Conservation (phyloP, 768 basidiomycete genomes). For the Coprinellus aureogranulatus region DNA sequence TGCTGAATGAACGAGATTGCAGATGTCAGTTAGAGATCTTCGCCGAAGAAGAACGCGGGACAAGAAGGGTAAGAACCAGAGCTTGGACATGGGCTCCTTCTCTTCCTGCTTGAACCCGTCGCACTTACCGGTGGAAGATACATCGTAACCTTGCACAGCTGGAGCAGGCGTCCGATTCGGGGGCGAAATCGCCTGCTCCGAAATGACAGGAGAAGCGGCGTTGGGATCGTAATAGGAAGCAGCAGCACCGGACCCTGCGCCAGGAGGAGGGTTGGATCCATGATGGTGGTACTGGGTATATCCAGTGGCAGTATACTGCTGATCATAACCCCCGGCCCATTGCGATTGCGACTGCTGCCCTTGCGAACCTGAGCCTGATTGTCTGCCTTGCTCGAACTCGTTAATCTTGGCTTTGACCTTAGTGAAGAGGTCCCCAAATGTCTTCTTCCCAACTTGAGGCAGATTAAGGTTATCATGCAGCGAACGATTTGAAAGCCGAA, state of each 20-base stretch:
- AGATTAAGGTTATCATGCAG: background rate
- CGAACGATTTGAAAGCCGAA: background rate
- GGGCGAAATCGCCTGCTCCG: slow-evolving; percentile 9
- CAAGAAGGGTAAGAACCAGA: background rate
- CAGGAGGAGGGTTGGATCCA: background rate
- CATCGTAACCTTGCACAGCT: slow-evolving; percentile 17
- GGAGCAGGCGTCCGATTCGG: slow-evolving; percentile 12
- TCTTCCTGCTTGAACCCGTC: background rate
- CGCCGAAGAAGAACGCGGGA: background rate
- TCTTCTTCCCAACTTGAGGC: slow-evolving; percentile 68
- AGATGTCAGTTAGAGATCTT: background rate
- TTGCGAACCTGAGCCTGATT: slow-evolving; percentile 1
- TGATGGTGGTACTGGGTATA: slow-evolving; percentile 12
- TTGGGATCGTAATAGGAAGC: slow-evolving; percentile 33
- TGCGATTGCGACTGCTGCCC: slow-evolving; percentile 3
- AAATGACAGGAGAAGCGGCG: slow-evolving; percentile 15
- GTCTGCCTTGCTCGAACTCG: slow-evolving; percentile 62
- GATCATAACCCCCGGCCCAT: slow-evolving; percentile 13
- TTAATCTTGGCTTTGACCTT: slow-evolving; percentile 85
- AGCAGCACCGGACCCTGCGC: background rate
- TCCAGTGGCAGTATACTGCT: slow-evolving; percentile 1
- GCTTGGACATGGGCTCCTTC: background rate
- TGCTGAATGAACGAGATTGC: background rate
- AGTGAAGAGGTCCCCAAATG: slow-evolving; percentile 64
- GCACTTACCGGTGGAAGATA: slow-evolving; percentile 11